phyloP scores from a whole-genome alignment of 2,329 filamentous ascomycete genomes.

The Nemania abortiva region DNA sequence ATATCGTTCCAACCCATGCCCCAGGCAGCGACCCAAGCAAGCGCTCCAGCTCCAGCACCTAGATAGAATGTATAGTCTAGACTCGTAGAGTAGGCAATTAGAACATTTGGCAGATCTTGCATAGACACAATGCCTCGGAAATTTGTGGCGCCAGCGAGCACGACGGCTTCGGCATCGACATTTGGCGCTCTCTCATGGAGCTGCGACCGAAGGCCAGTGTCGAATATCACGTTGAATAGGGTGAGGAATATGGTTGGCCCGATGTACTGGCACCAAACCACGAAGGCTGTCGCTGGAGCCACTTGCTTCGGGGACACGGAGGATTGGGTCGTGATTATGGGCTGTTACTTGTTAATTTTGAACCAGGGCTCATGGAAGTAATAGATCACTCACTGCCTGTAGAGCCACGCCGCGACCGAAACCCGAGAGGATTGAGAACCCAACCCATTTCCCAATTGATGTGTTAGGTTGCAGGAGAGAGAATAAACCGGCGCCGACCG shows the following conservation, averaged over 20 bases:
- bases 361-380: background rate
- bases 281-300: conserved; percentile 30
- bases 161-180: conserved; percentile 50
- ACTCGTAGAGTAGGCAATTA: conserved; percentile 57
- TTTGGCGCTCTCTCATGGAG: conserved; percentile 50
- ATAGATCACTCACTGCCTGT: conserved; percentile 30
- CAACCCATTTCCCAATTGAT: conserved; percentile 35
- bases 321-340: conserved; percentile 9
- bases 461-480: conserved; percentile 29
- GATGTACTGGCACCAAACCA: conserved; percentile 37
- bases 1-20: conserved; percentile 13
- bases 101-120: conserved; percentile 52
- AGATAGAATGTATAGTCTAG: conserved; percentile 57
- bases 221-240: conserved; percentile 46
- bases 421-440: conserved; percentile 32
- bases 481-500: conserved; percentile 33
- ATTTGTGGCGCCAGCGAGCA: conserved; percentile 58
- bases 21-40: background rate
- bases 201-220: conserved; percentile 50
- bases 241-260: conserved; percentile 29
- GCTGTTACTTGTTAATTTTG: background rate
- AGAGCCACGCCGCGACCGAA: conserved; percentile 29
- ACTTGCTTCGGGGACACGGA: conserved; percentile 15
- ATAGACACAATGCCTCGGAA: conserved; percentile 52
- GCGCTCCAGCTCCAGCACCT: background rate